Evolutionary conservation across 129 eudicot species (phyloP), one percentile per base, ranked within the genome.

Genomic region (Centaurea solstitialis): DNA sequence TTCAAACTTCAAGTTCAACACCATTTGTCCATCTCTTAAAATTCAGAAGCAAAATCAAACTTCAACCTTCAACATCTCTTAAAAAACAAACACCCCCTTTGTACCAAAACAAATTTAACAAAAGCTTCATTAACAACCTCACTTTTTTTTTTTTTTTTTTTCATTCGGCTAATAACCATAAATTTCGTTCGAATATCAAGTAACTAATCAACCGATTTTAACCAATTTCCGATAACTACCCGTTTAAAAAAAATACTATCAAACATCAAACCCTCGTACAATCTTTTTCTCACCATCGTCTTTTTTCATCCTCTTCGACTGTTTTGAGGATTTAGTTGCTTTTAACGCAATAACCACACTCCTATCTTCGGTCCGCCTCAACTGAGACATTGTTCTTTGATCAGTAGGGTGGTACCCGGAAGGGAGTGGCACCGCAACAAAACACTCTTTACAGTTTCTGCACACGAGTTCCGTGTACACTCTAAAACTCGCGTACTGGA

Each of bases 271-370:
- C 6, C 21, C n/a, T 7, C 62, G 4, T 50, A 17, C 62, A 18
- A 50, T 50, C 20, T 50, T 50, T 1, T 50, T 50, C 62, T 33
- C 28, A 21, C 68, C 30, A 2, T 64, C 30, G 17, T 9, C 26
- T 64, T 64, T 64, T 1, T 61, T 18, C 40, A 10, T 39, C 74
- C 23, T 66, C 22, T n/a, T 20, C 30, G 10, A 5, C 17, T 61
- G 15, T 8, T 35, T n/a, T 22, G 35, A 68, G 8, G 37, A 7
- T 10, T 24, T 50, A 33, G 37, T 23, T 28, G 57, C 82, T 7
- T 22, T 53, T 70, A 79, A 79, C 13, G 76, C 82, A 79, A 79
- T 53, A 79, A 79, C 82, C 38, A 70, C 76, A 30, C 38, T 76
- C 9, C 22, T 15, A 22, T 64, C 43, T 18, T 18, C 57, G 47